phyloP scores from a whole-genome alignment of 805 yeast species.

The Hanseniaspora thailandica region DNA sequence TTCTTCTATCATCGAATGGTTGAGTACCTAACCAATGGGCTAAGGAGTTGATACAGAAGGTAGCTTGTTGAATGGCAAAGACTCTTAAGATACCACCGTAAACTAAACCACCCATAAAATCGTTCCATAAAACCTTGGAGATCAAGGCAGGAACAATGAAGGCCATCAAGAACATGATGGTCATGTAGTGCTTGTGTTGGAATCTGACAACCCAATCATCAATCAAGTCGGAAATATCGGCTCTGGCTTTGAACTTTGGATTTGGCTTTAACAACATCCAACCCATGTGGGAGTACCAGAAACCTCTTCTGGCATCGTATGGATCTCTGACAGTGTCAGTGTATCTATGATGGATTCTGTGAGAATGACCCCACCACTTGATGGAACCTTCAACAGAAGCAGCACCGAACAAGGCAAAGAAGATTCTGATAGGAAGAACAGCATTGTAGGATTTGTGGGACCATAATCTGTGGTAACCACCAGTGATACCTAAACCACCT shows the following conservation, averaged over 20 bases:
- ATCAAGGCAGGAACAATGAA: constrained; percentile 50
- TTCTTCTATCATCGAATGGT: constrained; percentile 78
- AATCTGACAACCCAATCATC: constrained; percentile 69
- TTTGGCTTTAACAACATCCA: constrained; percentile 77
- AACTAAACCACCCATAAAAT: constrained; percentile 60
- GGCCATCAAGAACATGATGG: constrained; percentile 49
- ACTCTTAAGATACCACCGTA: constrained; percentile 66
- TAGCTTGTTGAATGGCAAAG: constrained; percentile 66
- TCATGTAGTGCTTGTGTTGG: constrained; percentile 68
- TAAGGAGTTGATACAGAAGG: constrained; percentile 74
- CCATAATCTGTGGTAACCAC: constrained; percentile 74
- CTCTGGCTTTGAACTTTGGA: constrained; percentile 71
- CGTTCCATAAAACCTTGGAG: constrained; percentile 47
- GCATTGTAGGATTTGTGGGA: constrained; percentile 66
- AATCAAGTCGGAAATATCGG: constrained; percentile 67
- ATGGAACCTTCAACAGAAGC: constrained; percentile 76
- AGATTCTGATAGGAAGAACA: constrained; percentile 45
- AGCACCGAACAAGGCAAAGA: constrained; percentile 69
- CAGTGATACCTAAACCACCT: constrained; percentile 69
- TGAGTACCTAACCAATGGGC: constrained; percentile 81
- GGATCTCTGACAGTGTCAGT: constrained; percentile 78
- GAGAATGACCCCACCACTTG: constrained; percentile 83
- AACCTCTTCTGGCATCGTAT: constrained; percentile 72
- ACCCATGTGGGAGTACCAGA: constrained; percentile 76
- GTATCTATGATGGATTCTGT: constrained; percentile 76